Conservation (phyloP, 2,329 filamentous ascomycete species). For the Stemphylium beticola region DNA sequence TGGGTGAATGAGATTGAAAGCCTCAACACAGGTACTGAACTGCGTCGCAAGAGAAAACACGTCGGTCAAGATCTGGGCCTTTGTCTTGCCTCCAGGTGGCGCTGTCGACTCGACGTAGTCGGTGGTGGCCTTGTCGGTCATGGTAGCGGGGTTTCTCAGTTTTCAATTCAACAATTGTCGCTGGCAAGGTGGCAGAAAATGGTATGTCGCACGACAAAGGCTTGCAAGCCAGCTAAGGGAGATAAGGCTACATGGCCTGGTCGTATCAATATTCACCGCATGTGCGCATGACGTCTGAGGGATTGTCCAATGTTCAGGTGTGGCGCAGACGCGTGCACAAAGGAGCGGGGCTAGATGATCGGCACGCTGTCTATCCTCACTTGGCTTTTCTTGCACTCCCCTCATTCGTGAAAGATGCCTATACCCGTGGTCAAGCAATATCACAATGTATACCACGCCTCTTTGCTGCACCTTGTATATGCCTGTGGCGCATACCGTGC, state of each 20-base stretch:
- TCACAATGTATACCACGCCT: constrained; percentile 9
- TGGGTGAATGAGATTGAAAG: constrained; percentile 55
- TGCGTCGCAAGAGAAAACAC: constrained; percentile 53
- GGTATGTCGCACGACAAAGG: not conserved
- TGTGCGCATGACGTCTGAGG: constrained; percentile 41
- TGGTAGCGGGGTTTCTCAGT: constrained; percentile 31
- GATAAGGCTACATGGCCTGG: constrained; percentile 5
- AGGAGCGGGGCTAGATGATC: constrained; percentile 34
- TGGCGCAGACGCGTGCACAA: constrained; percentile 34
- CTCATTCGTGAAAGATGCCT: constrained; percentile 17
- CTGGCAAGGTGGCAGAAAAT: not conserved
- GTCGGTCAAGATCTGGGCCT: constrained; percentile 46
- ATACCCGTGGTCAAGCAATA: constrained; percentile 20
- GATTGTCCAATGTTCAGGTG: constrained; percentile 22
- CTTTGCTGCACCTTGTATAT: not conserved
- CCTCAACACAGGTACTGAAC: constrained; percentile 57
- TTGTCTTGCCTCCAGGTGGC: constrained; percentile 26
- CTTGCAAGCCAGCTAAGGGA: constrained; percentile 1
- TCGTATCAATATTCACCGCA: constrained; percentile 21
- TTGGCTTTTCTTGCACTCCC: constrained; percentile 19
- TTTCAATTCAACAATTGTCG: not conserved
- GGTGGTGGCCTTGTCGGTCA: constrained; percentile 23
- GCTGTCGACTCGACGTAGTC: constrained; percentile 26
- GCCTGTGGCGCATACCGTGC: not conserved
- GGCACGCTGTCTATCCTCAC: constrained; percentile 10